Base-by-base conservation (phyloP, 805 yeast species). In the Tetrapisispora phaffii region DNA sequence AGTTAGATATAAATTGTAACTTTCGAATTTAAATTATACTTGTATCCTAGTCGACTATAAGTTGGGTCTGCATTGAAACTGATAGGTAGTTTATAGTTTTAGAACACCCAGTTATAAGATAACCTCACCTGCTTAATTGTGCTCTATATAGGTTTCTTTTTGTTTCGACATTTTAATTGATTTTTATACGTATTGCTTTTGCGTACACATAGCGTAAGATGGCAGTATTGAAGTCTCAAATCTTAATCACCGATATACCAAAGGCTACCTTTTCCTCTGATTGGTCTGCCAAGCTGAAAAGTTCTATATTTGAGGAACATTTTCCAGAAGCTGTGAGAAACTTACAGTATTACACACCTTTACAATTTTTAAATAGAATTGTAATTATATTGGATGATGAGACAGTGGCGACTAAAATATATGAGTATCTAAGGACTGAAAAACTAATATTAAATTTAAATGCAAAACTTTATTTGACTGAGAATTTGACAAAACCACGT, bases 361-460 rank as follows among this genome's bases (percentile, higher is more conserved):
- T 60, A 50, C 61, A 56, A 26, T 76, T 55, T 56, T 63, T 60
- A 46, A 69, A 64, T 56, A 74, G 80, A 51, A 62, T 60, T 50
- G 74, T 62, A 52, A 63, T 69, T 15, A 63, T 66, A 3, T 47
- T 68, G n/a, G 55, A 54, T 33, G 52, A 57, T 33, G 64, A 60
- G 35, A 44, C 36, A 5, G 45, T 55, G 2, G 59, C 72, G 0
- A 5, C 19, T 3, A 28, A 50, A 7, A 53, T 66, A 3, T 59
- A 45, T 47, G 38, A 50, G 2, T 47, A 40, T 26, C 40, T 69
- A 37, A 48, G 47, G 32, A 34, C 38, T 1, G 24, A 39, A 4
- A 47, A 60, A 32, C 26, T 24, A 3, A 39, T 41, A 20, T 49
- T 40, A n/a, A 35, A 42, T 31, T 48, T 55, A 7, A 47, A 49